A percentile compares a stretch with the other conserved stretches of the same genome.
These are phyloP conservation scores for Neostapfia colusana DNA, from an alignment of 176 grass and related monocot genomes.

Conservation along the genomic window DNA sequence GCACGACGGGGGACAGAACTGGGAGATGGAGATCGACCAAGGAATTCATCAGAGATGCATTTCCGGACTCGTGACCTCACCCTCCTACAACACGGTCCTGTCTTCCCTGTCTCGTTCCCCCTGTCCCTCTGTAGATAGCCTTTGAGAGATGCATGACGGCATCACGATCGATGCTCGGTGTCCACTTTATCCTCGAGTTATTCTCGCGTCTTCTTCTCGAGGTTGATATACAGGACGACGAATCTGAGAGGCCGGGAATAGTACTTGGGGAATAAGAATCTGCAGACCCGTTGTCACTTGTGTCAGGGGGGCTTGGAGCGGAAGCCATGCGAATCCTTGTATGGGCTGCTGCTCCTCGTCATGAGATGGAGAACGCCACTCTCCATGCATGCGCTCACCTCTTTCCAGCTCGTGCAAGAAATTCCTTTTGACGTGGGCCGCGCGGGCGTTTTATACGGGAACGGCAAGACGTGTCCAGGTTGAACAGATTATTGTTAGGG, in stretches of 20 bases:
- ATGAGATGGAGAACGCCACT: background rate
- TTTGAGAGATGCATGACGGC: constrained; percentile 13
- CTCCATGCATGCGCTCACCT: background rate
- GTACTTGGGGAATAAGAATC: constrained; percentile 37
- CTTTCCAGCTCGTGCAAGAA: constrained; percentile 20
- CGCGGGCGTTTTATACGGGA: background rate
- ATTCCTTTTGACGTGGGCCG: background rate
- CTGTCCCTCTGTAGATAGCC: background rate
- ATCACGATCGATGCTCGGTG: constrained; percentile 10
- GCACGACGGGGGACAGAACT: background rate
- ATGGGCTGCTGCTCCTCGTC: background rate
- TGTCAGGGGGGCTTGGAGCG: background rate
- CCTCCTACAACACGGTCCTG: background rate
- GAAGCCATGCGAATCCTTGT: constrained; percentile 25
- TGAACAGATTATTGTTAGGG: background rate
- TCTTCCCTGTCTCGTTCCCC: background rate
- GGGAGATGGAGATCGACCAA: background rate
- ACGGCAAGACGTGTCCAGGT: background rate
- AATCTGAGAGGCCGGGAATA: constrained; percentile 45
- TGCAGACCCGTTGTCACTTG: background rate
- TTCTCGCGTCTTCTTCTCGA: constrained; percentile 16
- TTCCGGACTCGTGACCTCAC: constrained; percentile 7
- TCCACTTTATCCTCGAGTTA: constrained; percentile 9
- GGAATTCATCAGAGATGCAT: background rate
- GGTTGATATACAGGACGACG: constrained; percentile 33